Base-by-base conservation (phyloP, 225 moss, liverwort and hornwort species). In the Thuidium tamariscinum region DNA sequence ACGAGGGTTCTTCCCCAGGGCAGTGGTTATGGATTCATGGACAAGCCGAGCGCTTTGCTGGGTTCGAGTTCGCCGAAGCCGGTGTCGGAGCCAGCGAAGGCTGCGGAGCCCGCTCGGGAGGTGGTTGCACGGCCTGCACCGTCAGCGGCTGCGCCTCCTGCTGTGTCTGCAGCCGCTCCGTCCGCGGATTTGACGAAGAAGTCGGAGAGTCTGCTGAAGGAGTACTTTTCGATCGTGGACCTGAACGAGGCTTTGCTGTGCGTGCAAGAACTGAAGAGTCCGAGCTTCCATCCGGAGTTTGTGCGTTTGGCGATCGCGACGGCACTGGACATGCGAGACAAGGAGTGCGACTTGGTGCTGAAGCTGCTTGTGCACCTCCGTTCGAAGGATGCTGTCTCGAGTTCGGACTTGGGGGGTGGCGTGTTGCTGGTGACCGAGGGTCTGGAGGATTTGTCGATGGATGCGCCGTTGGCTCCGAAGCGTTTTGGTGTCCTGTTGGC, bases 41-140 rank as follows among this genome's bases (percentile, higher is more conserved):
- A 92, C n/a, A 97, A 96, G 87, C 75, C 95, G 8, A 98, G 98
- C 78, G 98, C 98, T 8, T 72, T 98, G 90, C 87, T 98, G 29
- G 98, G 96, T 23, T 84, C 92, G 82, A 89, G 87, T 1, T 78
- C 91, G 23, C 61, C 89, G 18, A 93, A 89, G 91, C 69, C 90
- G 9, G 74, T 68, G 66, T 62, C 77, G 0, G 91, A 91, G 83
- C 39, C 87, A 5, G 60, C 79, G 13, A 90, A 86, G 89, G 87
- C 65, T 19, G 48, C 91, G 7, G 90, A 84, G 76, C 61, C 90
- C 59, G 83, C 44, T 29, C 90, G 88, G 39, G 91, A 92, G 56
- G 77, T 26, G 20, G 85, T 77, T 68, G 84, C 86, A 15, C 92
- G 86, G 63, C 80, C 88, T 14, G 79, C 88, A 34, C 56, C 93